Conservation (phyloP, 768 basidiomycete species). For the Mrakia hoshinonis region DNA sequence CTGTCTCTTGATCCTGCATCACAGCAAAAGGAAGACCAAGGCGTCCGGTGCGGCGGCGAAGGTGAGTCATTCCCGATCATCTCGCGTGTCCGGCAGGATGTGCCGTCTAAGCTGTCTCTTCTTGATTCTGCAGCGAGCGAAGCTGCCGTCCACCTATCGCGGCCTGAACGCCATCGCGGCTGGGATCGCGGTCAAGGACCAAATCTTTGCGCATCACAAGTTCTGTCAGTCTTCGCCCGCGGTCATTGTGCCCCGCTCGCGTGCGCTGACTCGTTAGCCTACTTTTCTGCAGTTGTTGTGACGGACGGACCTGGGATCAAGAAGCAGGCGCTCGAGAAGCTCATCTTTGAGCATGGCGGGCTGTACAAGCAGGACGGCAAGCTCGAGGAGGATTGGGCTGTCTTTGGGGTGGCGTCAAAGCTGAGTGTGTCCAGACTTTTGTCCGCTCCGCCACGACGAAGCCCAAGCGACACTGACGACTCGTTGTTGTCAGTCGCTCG, state of each 20-base stretch:
- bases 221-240: conserved; percentile 56
- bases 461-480: too few species aligned
- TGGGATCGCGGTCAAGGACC: conserved; percentile 50
- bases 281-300: conserved; percentile 25
- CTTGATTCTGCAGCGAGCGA: conserved; percentile 12
- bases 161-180: conserved; percentile 54
- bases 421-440: conserved; percentile 20
- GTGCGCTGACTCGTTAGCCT: background rate
- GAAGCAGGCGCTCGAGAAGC: conserved; percentile 57
- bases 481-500: background rate
- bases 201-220: conserved; percentile 63
- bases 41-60: conserved; percentile 30
- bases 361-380: conserved; percentile 44
- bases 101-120: background rate
- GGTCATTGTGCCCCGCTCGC: background rate
- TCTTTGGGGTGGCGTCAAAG: conserved; percentile 48
- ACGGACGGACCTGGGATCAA: conserved; percentile 57
- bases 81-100: too few species aligned
- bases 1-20: too few species aligned
- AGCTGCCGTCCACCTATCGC: conserved; percentile 44
- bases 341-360: conserved; percentile 44
- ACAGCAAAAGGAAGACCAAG: conserved; percentile 33
- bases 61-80: conserved; percentile 22
- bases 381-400: conserved; percentile 52
- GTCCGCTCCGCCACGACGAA: too few species aligned